These are phyloP conservation scores for Pleurotus cornucopiae DNA, from an alignment of 768 basidiomycete genomes.

Conservation along the genomic window DNA sequence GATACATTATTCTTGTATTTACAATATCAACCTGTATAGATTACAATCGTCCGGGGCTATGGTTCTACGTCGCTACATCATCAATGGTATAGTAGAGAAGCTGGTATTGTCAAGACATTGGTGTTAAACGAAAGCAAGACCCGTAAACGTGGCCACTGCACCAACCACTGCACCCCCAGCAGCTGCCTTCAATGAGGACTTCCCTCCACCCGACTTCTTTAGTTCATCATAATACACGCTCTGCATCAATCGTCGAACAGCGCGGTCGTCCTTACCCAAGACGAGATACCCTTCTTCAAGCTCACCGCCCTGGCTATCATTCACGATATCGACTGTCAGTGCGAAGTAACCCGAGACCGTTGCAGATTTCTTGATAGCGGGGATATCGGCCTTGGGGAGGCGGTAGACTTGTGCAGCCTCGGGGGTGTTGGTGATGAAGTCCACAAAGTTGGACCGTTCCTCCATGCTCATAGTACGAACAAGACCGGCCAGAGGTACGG, in stretches of 20 bases:
- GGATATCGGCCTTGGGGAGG: constrained; percentile 41
- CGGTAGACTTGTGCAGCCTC: constrained; percentile 44
- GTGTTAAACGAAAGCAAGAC: constrained; percentile 42
- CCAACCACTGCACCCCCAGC: constrained; percentile 60
- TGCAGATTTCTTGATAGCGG: constrained; percentile 34
- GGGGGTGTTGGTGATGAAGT: constrained; percentile 36
- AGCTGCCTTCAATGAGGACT: constrained; percentile 29
- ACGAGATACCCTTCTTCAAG: constrained; percentile 42
- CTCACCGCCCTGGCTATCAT: constrained; percentile 22
- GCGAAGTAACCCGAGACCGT: constrained; percentile 38
- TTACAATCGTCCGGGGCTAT: too few relatives aligned
- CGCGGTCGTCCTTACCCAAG: constrained; percentile 46
- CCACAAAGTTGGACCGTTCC: constrained; percentile 48
- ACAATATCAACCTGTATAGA: too few relatives aligned
- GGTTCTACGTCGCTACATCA: not conserved
- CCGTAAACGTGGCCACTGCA: constrained; percentile 56
- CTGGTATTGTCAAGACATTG: not conserved
- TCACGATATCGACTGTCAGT: constrained; percentile 28
- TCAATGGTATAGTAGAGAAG: not conserved
- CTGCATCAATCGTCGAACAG: constrained; percentile 35
- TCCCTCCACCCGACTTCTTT: constrained; percentile 8
- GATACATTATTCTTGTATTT: too few relatives aligned
- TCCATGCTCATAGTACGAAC: constrained; percentile 47
- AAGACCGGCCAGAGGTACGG: constrained; percentile 24
- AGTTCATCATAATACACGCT: constrained; percentile 25